A percentile compares a stretch with the other conserved stretches of the same genome.
Conservation (phyloP, 108 stramenopile genomes). For the Cyclotella distinguenda region DNA sequence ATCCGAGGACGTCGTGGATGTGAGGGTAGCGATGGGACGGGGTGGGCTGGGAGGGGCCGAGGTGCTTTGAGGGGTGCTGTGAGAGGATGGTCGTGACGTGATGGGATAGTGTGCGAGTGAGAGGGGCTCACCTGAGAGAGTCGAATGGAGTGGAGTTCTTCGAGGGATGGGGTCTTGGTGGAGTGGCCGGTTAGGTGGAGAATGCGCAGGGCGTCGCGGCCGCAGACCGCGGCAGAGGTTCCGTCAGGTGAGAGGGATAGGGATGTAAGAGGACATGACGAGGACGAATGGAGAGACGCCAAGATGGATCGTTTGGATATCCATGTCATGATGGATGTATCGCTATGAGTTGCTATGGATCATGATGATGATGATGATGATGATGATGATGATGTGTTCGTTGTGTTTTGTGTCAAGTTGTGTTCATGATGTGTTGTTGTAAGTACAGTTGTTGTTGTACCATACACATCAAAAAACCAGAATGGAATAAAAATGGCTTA, state of each 20-base stretch:
- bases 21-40: slow-evolving; percentile 36
- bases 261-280: slow-evolving; percentile 48
- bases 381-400: too few relatives aligned
- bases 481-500: too few relatives aligned
- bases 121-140: slow-evolving; percentile 52
- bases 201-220: slow-evolving; percentile 68
- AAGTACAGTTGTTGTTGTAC: too few relatives aligned
- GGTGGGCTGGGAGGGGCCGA: slow-evolving; percentile 2
- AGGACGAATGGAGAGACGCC: not conserved
- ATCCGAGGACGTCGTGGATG: slow-evolving; percentile 34
- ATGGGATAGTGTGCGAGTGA: not conserved
- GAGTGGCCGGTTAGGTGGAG: slow-evolving; percentile 19
- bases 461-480: too few relatives aligned
- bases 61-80: slow-evolving; percentile 56
- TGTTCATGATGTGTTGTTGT: too few relatives aligned
- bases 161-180: slow-evolving; percentile 35
- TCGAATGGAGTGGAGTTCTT: slow-evolving; percentile 51
- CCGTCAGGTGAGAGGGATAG: slow-evolving; percentile 68
- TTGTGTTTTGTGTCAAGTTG: too few relatives aligned
- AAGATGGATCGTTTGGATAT: too few relatives aligned
- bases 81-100: not conserved
- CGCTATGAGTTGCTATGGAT: too few relatives aligned
- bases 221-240: slow-evolving; percentile 59
- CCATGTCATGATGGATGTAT: too few relatives aligned
- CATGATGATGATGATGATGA: too few relatives aligned